Evolutionary conservation across 108 stramenopile genomes (phyloP), one percentile per base, ranked within the genome.

Genomic region (Bacterosira constricta): DNA sequence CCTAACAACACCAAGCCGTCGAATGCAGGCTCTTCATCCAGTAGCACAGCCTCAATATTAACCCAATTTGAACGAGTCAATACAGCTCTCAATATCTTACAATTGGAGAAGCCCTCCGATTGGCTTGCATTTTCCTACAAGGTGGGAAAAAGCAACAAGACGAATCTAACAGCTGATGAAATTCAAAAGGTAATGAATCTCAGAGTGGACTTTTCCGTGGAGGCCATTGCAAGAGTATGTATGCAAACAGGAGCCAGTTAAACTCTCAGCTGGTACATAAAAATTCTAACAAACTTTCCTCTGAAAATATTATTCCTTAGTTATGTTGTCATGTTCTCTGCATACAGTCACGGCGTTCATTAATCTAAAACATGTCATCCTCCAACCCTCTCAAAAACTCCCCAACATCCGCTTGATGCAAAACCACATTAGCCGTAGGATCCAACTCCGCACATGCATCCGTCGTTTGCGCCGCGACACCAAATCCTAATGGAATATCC

Each of bases 331-430:
- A 42, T n/a, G 41, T 42, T 8, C 2, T 2, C 8, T 42, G 41
- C 41, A 42, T n/a, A 13, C 2, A 21, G 2, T 52, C 5, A 10
- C 31, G 31, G 32, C 47, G 26, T 49, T 23, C 10, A 11, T 18
- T 25, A 51, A 20, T 47, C 55, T 75, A 93, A 66, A 86, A 97
- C 68, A 96, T 87, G 37, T 96, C 90, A 42, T 97, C 97, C 69
- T 99, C 98, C 55, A 97, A 76, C 18, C 90, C 96, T 36, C 99
- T 77, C 71, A 99, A 80, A 73, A 98, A 99, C 60, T 98, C 99
- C 3, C 99, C 99, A 47, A 99, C 91, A 84, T 98, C 99, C 1
- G 94, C 98, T 59, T 99, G 99, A 82, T 98, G 99, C 70, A 99
- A 71, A 5, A 99, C 97, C 0, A 97, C 97, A 80, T 95, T 97